A percentile compares a stretch with the other conserved stretches of the same genome.
phyloP scores from a whole-genome alignment of 1,284 basidiomycete species.

The Fomitopsis betulina region DNA sequence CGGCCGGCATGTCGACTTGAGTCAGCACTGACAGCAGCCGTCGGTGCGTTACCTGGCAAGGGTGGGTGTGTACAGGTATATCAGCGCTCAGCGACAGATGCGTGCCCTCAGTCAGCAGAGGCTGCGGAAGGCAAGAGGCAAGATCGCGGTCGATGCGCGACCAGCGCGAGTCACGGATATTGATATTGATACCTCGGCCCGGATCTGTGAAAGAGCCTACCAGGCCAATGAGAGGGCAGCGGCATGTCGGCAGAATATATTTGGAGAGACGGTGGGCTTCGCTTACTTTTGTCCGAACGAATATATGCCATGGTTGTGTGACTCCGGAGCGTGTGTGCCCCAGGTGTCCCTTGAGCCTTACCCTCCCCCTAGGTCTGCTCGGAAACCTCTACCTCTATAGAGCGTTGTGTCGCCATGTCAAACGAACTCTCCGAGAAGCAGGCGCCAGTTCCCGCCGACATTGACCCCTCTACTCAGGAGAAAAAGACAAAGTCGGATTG shows the following conservation, averaged over 20 bases:
- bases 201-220: background rate
- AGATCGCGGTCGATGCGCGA: background rate
- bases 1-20: background rate
- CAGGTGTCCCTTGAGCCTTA: background rate
- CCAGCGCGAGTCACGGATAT: background rate
- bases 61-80: too few species aligned
- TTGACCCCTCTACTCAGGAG: slow-evolving; percentile 2
- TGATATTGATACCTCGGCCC: background rate
- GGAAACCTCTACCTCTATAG: background rate
- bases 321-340: background rate
- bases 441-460: background rate
- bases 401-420: background rate
- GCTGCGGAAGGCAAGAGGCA: too few species aligned
- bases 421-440: background rate
- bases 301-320: background rate
- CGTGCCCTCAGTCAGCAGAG: too few species aligned
- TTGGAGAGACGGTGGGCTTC: background rate
- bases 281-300: background rate
- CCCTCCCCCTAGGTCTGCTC: background rate
- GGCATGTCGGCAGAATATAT: background rate
- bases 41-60: too few species aligned
- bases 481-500: slow-evolving; percentile 27
- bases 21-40: background rate
- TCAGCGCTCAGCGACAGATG: too few species aligned
- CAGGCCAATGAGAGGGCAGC: background rate